Evolutionary conservation across 495 filamentous ascomycete species (phyloP), one percentile per base, ranked within the genome.

Genomic region (Glutinoglossum americanum): DNA sequence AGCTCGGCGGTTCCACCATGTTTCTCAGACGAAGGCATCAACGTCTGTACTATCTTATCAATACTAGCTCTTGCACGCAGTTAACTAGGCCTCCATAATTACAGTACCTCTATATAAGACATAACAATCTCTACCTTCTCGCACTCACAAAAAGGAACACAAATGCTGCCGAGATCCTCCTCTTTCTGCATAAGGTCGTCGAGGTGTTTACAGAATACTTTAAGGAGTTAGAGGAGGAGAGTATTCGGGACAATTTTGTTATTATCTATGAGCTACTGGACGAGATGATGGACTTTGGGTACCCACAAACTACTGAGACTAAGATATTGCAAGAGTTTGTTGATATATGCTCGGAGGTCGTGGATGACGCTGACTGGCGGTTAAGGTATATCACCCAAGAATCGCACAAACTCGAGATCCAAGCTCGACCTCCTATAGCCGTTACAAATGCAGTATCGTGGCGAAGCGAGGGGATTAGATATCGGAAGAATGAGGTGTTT

Each of bases 221-320:
- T 76, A 99, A 99, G 69, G 90, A 94, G 64, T 78, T 99, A 56
- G 93, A 99, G 69, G 93, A 99, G 70, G 93, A 99, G 71, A 94
- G 87, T 68, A 99, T 99, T 67, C 84, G 93, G 57, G 93, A 99
- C 72, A 99, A 99, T 74, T 99, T 97, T 64, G 93, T 99, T 69
- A 79, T 99, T 65, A 99, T 99, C 65, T 99, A 99, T 74, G 93
- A 99, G 71, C 72, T 99, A 56, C 79, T 99, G 61, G 93, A 99
- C 68, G 93, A 99, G 73, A 99, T 99, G 93, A 99, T 99, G 93
- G 93, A 99, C 69, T 99, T 97, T 73, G 93, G 93, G 54, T 95
- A 99, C 69, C 93, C 93, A 19, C 93, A 99, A 70, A 99, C 93
- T 23, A 99, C 93, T 56, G 93, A 99, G 71, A 88, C 79, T 71